Conservation (phyloP, 148 eudicot genomes). For the Fagopyrum esculentum region DNA sequence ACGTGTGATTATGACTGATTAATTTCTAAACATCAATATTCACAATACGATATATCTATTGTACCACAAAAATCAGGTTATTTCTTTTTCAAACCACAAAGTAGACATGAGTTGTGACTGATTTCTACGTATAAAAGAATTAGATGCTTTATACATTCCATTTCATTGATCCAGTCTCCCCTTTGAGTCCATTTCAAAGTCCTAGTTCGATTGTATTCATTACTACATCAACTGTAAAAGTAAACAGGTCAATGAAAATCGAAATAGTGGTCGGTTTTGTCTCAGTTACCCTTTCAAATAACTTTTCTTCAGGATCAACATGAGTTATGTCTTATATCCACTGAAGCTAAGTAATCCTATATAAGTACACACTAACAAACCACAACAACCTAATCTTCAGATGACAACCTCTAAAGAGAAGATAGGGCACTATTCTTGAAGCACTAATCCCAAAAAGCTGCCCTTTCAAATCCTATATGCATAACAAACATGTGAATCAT, state of each 20-base stretch:
- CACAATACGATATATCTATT: not conserved
- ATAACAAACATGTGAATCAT: not conserved
- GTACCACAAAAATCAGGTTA: not conserved
- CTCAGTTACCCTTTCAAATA: not conserved
- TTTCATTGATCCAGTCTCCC: not conserved
- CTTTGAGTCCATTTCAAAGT: not conserved
- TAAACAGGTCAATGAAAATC: not conserved
- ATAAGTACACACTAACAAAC: not conserved
- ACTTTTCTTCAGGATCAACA: not conserved
- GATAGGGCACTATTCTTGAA: not conserved
- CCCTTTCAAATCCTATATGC: not conserved
- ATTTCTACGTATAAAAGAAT: not conserved
- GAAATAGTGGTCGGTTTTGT: not conserved
- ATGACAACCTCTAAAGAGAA: not conserved
- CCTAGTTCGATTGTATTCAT: not conserved
- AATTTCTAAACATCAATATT: not conserved
- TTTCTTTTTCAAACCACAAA: not conserved
- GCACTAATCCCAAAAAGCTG: not conserved
- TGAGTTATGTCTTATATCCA: not conserved
- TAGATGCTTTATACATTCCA: not conserved
- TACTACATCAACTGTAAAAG: not conserved
- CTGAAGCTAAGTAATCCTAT: not conserved
- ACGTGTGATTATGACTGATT: not conserved
- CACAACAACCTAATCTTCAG: not conserved
- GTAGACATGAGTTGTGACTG: not conserved